These are phyloP conservation scores for Houttuynia cordata DNA, from an alignment of 164 flowering plant species.

Conservation along the genomic window DNA sequence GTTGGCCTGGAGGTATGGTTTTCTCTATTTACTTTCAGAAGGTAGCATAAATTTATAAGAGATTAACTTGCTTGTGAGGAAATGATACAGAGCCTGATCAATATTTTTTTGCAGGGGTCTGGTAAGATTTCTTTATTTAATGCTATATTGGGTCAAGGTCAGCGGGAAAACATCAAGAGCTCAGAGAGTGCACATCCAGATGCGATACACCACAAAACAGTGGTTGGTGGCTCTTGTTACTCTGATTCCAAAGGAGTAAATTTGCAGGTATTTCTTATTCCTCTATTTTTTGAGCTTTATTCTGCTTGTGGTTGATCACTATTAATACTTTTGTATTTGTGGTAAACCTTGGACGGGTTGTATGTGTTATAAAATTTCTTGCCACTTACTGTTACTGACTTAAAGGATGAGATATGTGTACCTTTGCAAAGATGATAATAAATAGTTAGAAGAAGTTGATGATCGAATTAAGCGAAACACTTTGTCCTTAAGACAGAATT, in stretches of 20 bases:
- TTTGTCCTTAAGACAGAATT: too few relatives aligned
- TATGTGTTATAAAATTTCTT: too few relatives aligned
- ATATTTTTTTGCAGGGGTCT: slow-evolving; percentile 51
- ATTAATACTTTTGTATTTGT: too few relatives aligned
- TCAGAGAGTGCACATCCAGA: slow-evolving; percentile 39
- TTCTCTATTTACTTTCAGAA: not conserved
- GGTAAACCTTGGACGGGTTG: too few relatives aligned
- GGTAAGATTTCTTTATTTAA: slow-evolving; percentile 82
- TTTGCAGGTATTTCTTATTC: slow-evolving; percentile 90
- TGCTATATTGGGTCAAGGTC: slow-evolving; percentile 59
- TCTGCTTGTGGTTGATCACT: not conserved
- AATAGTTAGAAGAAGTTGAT: too few relatives aligned
- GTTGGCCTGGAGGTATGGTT: slow-evolving; percentile 82
- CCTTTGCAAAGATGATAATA: too few relatives aligned
- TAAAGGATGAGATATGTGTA: too few relatives aligned
- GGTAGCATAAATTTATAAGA: not conserved
- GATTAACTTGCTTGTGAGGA: too few relatives aligned
- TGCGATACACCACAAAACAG: slow-evolving; percentile 44
- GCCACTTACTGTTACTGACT: too few relatives aligned
- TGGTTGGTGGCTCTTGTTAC: slow-evolving; percentile 70
- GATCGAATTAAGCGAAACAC: too few relatives aligned
- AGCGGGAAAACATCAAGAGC: slow-evolving; percentile 14
- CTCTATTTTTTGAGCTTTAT: too few relatives aligned
- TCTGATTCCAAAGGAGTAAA: slow-evolving; percentile 70
- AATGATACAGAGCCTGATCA: too few relatives aligned